phyloP scores from a whole-genome alignment of 2,329 filamentous ascomycete genomes.

The Calonectria ilicicola region DNA sequence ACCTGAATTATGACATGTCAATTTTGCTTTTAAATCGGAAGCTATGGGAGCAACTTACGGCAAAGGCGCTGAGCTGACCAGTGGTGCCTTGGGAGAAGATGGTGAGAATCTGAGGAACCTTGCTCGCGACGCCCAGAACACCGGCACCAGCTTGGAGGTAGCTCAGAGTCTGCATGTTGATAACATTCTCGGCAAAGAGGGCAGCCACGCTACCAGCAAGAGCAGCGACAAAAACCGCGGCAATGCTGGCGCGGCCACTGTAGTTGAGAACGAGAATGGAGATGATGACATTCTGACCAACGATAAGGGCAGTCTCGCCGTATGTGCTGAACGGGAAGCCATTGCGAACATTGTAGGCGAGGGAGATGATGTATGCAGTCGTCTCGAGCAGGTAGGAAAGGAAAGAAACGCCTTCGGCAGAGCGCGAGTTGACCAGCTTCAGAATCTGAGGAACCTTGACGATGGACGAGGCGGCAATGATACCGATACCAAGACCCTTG shows the following conservation, averaged over 20 bases:
- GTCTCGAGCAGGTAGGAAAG: constrained; percentile 95
- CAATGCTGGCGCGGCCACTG: constrained; percentile 74
- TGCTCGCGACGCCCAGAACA: constrained; percentile 85
- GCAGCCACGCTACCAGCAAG: constrained; percentile 77
- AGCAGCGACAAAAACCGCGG: constrained; percentile 82
- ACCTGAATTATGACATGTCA: constrained; percentile 68
- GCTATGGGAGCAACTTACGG: constrained; percentile 70
- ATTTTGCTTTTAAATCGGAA: background rate
- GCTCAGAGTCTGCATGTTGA: constrained; percentile 75
- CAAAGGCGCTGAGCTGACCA: constrained; percentile 95
- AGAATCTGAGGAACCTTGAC: constrained; percentile 98
- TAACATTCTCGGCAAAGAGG: constrained; percentile 74
- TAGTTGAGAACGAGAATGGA: constrained; percentile 88
- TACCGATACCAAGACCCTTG: constrained; percentile 92
- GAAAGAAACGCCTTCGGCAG: constrained; percentile 87
- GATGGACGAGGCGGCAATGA: constrained; percentile 88
- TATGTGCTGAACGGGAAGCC: constrained; percentile 97
- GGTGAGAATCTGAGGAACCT: constrained; percentile 91
- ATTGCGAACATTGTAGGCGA: constrained; percentile 93
- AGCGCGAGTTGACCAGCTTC: constrained; percentile 86
- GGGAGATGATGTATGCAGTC: constrained; percentile 84
- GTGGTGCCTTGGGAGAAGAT: constrained; percentile 89
- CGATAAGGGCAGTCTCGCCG: constrained; percentile 93
- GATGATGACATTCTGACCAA: constrained; percentile 93
- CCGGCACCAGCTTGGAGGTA: constrained; percentile 89